Evolutionary conservation across 805 yeast genomes (phyloP).

Genomic region (Osmozyma mogii): DNA sequence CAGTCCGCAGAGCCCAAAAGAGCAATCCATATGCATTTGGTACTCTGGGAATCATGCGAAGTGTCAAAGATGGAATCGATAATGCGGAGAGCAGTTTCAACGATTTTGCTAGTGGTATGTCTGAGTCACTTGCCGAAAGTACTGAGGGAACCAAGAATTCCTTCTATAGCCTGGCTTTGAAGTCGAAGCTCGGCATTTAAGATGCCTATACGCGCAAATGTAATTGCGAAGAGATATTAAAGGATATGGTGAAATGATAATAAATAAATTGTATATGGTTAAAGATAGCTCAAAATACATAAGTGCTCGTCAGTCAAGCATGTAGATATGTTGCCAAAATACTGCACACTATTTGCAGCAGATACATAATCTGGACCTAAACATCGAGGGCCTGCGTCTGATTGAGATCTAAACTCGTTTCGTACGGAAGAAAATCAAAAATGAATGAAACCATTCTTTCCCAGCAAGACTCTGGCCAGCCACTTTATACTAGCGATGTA

Average conservation of each 20-base stretch:
- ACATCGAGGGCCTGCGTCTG: too few relatives aligned
- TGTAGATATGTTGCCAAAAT: too few relatives aligned
- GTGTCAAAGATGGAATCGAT: constrained; percentile 46
- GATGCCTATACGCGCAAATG: neutral
- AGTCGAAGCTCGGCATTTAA: constrained; percentile 46
- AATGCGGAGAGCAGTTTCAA: constrained; percentile 46
- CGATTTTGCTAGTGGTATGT: constrained; percentile 48
- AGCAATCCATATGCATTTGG: constrained; percentile 31
- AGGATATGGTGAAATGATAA: too few relatives aligned
- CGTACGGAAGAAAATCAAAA: neutral
- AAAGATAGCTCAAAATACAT: too few relatives aligned
- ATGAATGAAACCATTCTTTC: neutral
- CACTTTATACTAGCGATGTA: too few relatives aligned
- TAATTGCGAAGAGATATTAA: too few relatives aligned
- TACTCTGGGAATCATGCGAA: constrained; percentile 30
- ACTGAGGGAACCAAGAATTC: constrained; percentile 43
- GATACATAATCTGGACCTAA: too few relatives aligned
- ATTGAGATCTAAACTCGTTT: neutral
- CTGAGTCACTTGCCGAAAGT: constrained; percentile 46
- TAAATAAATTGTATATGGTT: too few relatives aligned
- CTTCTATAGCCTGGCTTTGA: constrained; percentile 43
- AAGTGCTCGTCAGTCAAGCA: too few relatives aligned
- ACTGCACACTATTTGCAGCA: too few relatives aligned
- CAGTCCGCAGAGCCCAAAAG: constrained; percentile 30
- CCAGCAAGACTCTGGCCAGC: neutral